These are phyloP conservation scores for Schizonepeta tenuifolia DNA, from an alignment of 257 asterid genomes.

Conservation along the genomic window DNA sequence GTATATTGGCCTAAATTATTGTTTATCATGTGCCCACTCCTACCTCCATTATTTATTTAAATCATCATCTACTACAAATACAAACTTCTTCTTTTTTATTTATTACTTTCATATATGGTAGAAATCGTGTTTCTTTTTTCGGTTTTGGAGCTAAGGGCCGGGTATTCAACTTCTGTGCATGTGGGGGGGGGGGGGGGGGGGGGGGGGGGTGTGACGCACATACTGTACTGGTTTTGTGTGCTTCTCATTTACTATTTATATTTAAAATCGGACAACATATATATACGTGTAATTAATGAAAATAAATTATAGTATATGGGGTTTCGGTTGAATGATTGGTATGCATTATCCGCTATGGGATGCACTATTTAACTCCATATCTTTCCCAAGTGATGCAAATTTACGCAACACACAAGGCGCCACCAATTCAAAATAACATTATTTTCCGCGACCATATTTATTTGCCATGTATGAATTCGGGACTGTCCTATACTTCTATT, in stretches of 20 bases:
- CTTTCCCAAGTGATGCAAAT: background rate
- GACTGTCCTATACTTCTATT: no score
- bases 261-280: background rate
- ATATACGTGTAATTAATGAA: no score
- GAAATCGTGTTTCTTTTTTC: background rate
- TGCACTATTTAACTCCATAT: background rate
- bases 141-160: constrained; percentile 1
- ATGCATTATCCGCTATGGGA: background rate
- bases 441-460: background rate
- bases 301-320: background rate
- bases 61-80: no score
- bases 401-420: background rate
- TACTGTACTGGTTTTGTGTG: background rate
- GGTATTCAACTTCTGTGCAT: no score
- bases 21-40: background rate
- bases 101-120: background rate
- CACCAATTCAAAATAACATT: background rate
- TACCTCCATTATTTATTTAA: background rate
- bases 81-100: no score
- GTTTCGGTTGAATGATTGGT: background rate
- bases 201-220: no score
- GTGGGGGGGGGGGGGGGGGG: no score
- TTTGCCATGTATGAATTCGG: background rate
- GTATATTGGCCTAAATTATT: background rate
- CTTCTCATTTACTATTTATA: background rate